phyloP scores from a whole-genome alignment of 371 early-diverging fungal genomes.

The Batrachochytrium dendrobatidis region DNA sequence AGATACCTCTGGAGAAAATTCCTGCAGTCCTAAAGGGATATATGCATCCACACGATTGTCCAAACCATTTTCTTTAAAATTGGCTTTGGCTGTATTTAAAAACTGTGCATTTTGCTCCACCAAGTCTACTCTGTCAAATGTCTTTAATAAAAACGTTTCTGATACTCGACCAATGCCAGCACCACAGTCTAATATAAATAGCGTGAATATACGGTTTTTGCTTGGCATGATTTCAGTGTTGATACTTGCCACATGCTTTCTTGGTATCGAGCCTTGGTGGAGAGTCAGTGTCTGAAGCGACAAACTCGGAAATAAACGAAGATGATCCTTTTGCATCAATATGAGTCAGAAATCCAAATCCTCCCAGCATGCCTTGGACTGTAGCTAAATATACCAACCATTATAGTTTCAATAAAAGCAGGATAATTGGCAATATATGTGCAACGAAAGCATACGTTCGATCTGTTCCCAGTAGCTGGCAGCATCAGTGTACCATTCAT shows the following conservation, averaged over 20 bases:
- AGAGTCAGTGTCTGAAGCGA: conserved; percentile 14
- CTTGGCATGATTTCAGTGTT: too few relatives aligned
- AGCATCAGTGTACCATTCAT: conserved; percentile 77
- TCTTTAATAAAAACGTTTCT: conserved; percentile 66
- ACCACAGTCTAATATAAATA: conserved; percentile 66
- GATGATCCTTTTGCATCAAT: conserved; percentile 67
- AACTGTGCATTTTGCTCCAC: conserved; percentile 80
- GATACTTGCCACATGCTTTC: conserved; percentile 14
- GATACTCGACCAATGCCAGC: conserved; percentile 94
- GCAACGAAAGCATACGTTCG: neutral
- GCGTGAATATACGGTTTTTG: neutral
- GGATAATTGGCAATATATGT: neutral
- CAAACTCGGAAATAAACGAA: conserved; percentile 57
- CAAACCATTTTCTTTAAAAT: conserved; percentile 52
- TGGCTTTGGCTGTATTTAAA: conserved; percentile 57
- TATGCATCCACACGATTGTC: conserved; percentile 51
- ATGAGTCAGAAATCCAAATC: conserved; percentile 64
- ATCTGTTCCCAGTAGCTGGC: conserved; percentile 72
- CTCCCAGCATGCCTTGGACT: conserved; percentile 85
- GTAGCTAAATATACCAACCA: conserved; percentile 34
- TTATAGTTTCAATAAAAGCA: conserved; percentile 11
- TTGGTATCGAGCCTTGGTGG: neutral
- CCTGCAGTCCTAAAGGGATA: conserved; percentile 70
- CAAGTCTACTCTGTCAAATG: conserved; percentile 77
- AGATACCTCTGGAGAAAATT: conserved; percentile 66